Base-by-base conservation (phyloP, 345 rosid species). In the Populus ilicifolia region DNA sequence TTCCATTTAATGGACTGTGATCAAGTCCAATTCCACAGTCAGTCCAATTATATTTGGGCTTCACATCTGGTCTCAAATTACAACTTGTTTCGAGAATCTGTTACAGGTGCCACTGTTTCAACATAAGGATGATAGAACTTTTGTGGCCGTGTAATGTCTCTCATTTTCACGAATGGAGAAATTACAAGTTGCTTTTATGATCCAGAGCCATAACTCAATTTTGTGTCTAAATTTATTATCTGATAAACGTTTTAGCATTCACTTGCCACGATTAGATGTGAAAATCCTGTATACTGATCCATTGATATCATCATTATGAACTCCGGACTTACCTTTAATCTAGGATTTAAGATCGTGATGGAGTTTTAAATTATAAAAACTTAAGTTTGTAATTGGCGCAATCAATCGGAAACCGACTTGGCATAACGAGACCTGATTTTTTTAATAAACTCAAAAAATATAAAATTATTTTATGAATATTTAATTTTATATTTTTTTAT, bases 61-160 rank as follows among this genome's bases (percentile, higher is more conserved):
- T 20, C 20, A 3, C 9, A 20, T 6, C n/a, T 52, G n/a, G 23
- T 52, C 7, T 52, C n/a, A 6, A 52, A 18, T 52, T 52, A 52
- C 7, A 52, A 52, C 54, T 0, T 6, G 23, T 20, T 52, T 52
- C 59, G 20, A 52, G 38, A n/a, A 25, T 30, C 25, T 54, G 50
- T 70, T 76, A 65, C 83, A 94, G 99, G 99, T 93, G 44, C 98
- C 99, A 0, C 82, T 96, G 70, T 96, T 96, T 54, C 99, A 96
- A 38, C 97, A 96, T 71, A 92, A 92, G 99, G 97, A 96, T 74
- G 98, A 96, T 83, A 96, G 82, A 93, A 96, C 77, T 93, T 96
- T 27, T 96, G 99, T 70, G 99, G 93, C 74, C 89, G 98, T 2
- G 98, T 96, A 6, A 96, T 91, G 81, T 92, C 99, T 30, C 93